Conservation (phyloP, 305 asterid species). For the Caryopteris hybrid region DNA sequence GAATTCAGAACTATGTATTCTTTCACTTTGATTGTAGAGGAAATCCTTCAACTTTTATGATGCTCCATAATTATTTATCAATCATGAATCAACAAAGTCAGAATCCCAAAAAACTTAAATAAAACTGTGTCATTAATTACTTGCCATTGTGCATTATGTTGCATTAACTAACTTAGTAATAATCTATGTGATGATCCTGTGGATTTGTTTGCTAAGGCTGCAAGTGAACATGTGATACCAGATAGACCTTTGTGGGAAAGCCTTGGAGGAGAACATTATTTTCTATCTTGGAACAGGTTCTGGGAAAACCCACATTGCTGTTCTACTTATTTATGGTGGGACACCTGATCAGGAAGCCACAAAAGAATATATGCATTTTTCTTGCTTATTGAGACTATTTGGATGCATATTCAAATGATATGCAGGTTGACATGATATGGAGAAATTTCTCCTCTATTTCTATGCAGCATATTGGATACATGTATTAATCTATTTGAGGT, state of each 20-base stretch:
- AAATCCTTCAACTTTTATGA: neutral
- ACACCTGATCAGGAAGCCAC: constrained; percentile 81
- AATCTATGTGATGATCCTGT: neutral
- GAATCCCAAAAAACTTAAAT: neutral
- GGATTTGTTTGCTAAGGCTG: neutral
- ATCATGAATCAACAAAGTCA: too few species aligned
- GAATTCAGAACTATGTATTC: neutral
- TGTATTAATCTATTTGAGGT: neutral
- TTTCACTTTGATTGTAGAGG: neutral
- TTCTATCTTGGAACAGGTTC: constrained; percentile 92
- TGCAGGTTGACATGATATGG: neutral
- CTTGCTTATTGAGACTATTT: constrained; percentile 40
- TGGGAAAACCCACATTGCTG: constrained; percentile 96
- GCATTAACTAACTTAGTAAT: neutral
- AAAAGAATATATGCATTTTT: constrained; percentile 76
- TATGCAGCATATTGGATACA: neutral
- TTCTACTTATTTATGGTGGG: constrained; percentile 89
- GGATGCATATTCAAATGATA: neutral
- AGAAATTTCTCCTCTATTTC: neutral
- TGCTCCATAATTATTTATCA: too few species aligned
- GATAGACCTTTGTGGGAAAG: constrained; percentile 83
- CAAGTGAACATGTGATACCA: constrained; percentile 54
- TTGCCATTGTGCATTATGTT: neutral
- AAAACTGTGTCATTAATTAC: neutral
- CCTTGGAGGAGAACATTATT: constrained; percentile 76